Base-by-base conservation (phyloP, 345 rosid genomes). In the Eucalyptus virginea region DNA sequence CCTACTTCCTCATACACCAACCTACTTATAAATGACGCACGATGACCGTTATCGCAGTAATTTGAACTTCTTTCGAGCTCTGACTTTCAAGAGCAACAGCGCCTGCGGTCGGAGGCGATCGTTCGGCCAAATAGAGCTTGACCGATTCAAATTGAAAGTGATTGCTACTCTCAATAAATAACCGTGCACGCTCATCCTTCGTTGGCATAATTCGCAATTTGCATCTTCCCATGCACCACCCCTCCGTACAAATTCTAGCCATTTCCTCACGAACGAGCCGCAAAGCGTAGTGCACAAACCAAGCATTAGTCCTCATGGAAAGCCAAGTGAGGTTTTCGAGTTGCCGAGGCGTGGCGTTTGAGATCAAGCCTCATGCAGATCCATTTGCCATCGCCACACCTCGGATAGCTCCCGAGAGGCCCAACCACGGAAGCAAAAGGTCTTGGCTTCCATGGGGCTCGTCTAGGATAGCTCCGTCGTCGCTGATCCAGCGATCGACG, bases 361-460 rank as follows among this genome's bases (percentile, higher is more conserved):
- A 45, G 47, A 45, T 45, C 47, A 45, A 45, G 47, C 47, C 47
- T 45, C 47, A 45, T 45, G 47, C 47, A 45, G 47, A 45, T 45
- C 47, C 47, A 45, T 45, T 45, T 45, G 47, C 47, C 42, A 54
- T 89, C 83, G 45, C 90, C 62, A 21, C 91, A 5, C 86, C 88
- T n/a, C 90, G 89, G 16, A 47, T 12, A 13, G 56, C 89, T 23
- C 87, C 83, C 37, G 52, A 87, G 7, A 51, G 86, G 37, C 52
- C 18, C 11, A 26, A 18, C 18, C 42, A 42, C 32, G 89, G 69
- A 87, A 91, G 91, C 89, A 87, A 42, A 40, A 58, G 91, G 23
- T 91, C 81, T 62, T 90, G 93, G 92, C 89, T 92, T 88, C 94
- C 93, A 21, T 93, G 93, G 95, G 91, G 90, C 91, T 90, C 93